These are phyloP conservation scores for Dioscorea dumetorum DNA, from an alignment of 106 monocot genomes.

Conservation along the genomic window DNA sequence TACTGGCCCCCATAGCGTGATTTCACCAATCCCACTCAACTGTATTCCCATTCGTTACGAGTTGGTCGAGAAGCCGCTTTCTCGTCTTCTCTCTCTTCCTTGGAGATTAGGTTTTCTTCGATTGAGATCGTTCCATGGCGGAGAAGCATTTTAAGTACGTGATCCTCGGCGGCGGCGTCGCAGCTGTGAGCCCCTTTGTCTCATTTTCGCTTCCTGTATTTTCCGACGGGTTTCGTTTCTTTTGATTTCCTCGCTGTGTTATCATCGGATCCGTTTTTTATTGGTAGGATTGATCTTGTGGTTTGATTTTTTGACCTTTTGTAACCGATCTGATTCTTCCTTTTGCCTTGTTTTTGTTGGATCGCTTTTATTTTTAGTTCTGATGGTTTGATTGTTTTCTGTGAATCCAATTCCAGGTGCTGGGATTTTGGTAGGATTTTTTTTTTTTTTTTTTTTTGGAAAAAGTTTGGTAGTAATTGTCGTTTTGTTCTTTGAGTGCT, in stretches of 20 bases:
- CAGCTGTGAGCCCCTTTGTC: slow-evolving; percentile 3
- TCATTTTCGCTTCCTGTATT: too few species aligned
- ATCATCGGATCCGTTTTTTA: background rate
- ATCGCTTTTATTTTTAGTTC: background rate
- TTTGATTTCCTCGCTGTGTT: background rate
- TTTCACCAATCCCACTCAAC: too few species aligned
- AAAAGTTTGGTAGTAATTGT: too few species aligned
- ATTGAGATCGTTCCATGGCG: slow-evolving; percentile 9
- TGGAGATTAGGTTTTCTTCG: background rate
- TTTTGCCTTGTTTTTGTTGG: background rate
- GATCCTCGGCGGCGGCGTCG: slow-evolving; percentile 21
- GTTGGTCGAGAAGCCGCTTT: too few species aligned
- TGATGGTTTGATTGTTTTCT: background rate
- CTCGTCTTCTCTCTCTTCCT: too few species aligned
- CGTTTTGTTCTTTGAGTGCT: too few species aligned
- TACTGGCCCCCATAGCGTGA: too few species aligned
- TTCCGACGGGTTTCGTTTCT: too few species aligned
- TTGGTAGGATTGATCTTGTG: background rate
- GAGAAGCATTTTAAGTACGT: slow-evolving; percentile 16
- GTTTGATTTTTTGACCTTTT: background rate
- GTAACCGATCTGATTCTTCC: background rate
- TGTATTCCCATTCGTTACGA: too few species aligned
- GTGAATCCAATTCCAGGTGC: too few species aligned
- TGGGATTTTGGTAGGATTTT: too few species aligned
- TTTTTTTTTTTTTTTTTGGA: too few species aligned